Evolutionary conservation across 1,284 basidiomycete genomes (phyloP), one percentile per base, ranked within the genome.

Genomic region (Marasmius fiardii): DNA sequence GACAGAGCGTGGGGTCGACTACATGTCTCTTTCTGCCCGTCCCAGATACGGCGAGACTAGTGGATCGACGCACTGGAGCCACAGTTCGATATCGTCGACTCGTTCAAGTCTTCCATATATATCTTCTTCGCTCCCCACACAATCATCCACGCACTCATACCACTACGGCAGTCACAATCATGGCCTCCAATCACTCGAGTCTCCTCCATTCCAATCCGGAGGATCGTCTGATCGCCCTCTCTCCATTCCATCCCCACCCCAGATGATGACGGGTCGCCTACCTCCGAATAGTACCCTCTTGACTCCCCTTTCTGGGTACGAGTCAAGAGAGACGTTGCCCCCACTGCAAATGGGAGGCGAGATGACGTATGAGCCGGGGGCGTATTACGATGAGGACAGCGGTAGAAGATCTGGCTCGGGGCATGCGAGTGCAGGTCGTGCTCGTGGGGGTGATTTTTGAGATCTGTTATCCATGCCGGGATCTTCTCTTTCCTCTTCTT

Each of bases 281-380:
- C 73, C 79, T 28, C 65, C 73, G 24, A 74, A 79, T 61, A 79
- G 76, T 63, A 81, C 79, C 7, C 72, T 82, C 47, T 67, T 82
- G 59, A 80, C 78, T 49, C 77, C 79, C 28, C 65, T 79, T 39
- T 71, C 76, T 11, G 73, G 77, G n/a, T 80, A 77, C 51, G 68
- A 70, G 58, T 62, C 70, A 34, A 49, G 64, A 41, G 51, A 53
- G 33, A 48, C 56, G 21, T 33, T 59, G 8, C 54, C 56, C 41
- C 48, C 56, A 28, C 52, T 56, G 41, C 51, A 45, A 37, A 45
- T 49, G 41, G 45, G 44, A 41, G 44, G 33, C 33, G 33, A 51
- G 45, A 55, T 56, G 54, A 53, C 52, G 54, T 55, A 55, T 39
- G 58, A 55, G 43, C 51, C 58, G 35, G 58, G 55, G 45, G 41